These are phyloP conservation scores for Cinchona pubescens DNA, from an alignment of 257 asterid genomes.

Conservation along the genomic window DNA sequence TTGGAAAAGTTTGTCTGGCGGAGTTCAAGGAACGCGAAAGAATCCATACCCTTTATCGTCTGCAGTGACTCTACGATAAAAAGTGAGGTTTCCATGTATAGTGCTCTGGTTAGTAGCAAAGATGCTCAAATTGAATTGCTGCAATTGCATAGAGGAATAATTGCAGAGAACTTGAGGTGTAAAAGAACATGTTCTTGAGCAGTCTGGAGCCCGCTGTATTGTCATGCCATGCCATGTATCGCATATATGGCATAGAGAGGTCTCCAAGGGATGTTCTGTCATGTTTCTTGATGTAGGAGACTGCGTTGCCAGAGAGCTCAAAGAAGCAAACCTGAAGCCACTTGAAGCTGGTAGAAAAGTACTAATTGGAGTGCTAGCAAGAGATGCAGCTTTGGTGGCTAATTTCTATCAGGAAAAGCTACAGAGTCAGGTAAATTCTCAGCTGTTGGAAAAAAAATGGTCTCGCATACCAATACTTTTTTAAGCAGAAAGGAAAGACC, in stretches of 20 bases:
- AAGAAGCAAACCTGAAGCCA: conserved; percentile 29
- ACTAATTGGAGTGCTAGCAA: conserved; percentile 25
- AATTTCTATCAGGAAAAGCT: conserved; percentile 22
- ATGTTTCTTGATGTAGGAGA: conserved; percentile 20
- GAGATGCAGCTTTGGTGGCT: conserved; percentile 8
- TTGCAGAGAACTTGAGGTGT: conserved; percentile 20
- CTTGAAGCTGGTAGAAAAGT: conserved; percentile 23
- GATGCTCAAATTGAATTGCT: not conserved
- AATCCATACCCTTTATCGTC: conserved; percentile 24
- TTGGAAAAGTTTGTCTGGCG: conserved; percentile 26
- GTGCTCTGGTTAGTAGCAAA: not conserved
- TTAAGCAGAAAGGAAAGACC: not conserved
- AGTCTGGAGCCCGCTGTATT: conserved; percentile 26
- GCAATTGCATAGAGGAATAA: not conserved
- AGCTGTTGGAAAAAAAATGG: not conserved
- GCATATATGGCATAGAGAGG: conserved; percentile 21
- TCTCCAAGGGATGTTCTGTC: conserved; percentile 24
- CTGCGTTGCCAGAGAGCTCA: conserved; percentile 27
- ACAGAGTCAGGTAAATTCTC: conserved; percentile 22
- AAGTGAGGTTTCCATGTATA: not conserved
- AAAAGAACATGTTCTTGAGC: conserved; percentile 30
- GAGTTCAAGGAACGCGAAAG: conserved; percentile 19
- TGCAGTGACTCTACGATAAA: conserved; percentile 18
- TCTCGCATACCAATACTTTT: not conserved
- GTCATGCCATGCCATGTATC: conserved; percentile 32